Evolutionary conservation across 2,329 filamentous ascomycete species (phyloP), one percentile per base, ranked within the genome.

Genomic region (Meredithiella fracta): DNA sequence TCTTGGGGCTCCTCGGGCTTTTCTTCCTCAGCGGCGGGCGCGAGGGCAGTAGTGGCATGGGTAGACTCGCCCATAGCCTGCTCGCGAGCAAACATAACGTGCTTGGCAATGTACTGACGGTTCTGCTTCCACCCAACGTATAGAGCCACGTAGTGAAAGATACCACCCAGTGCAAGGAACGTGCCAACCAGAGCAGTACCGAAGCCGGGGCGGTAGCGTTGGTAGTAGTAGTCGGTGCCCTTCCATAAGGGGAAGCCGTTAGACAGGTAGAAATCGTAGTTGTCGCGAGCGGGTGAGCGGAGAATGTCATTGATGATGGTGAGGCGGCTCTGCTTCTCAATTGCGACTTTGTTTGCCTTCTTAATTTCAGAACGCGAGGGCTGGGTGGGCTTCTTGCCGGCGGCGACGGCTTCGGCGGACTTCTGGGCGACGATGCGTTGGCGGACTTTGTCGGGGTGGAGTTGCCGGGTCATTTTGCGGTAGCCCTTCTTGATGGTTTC

Each of bases 221-320:
- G 82, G 73, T 98, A 98, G 77, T 97, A 98, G 77, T 98, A 98
- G 60, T 92, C 91, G 47, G 91, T 96, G 58, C 92, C 92, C 72
- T 91, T 90, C 92, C 92, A 98, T 56, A 80, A 80, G 31, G 92
- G 92, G 73, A 98, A 98, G 60, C 92, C 92, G 69, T 97, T 89
- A 67, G 74, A 72, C 59, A 97, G 71, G 73, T 97, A 98, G 69
- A 96, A 85, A 67, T 98, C 91, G 70, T 98, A 98, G 60, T 92
- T 85, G 62, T 87, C 85, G 60, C 92, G 80, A 55, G 79, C 78
- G 2, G 85, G 73, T 1, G 91, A 88, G 63, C 86, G 82, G 54
- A 98, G 82, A 65, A 98, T 85, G 65, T 88, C 85, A 62, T 83
- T 82, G 55, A 97, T 85, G 64, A 95, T 79, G 60, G 84, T 84